Base-by-base conservation (phyloP, 192 early-diverging fungal species). In the Umbelopsis vinacea region DNA sequence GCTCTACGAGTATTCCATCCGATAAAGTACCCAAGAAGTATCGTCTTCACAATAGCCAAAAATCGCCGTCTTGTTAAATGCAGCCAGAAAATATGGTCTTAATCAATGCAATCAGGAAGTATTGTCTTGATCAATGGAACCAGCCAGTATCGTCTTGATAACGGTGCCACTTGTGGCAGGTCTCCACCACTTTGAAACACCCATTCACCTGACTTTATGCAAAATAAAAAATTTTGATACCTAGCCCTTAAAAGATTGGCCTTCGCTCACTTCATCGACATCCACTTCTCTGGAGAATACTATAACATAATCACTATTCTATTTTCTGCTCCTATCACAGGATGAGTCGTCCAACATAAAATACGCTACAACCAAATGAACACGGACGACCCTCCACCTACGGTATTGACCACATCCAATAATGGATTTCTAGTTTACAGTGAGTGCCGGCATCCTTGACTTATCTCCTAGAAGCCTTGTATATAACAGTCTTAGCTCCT, bases 131-230 rank as follows among this genome's bases (percentile, higher is more conserved):
- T n/a, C n/a, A n/a, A n/a, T n/a, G n/a, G n/a, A n/a, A n/a, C n/a
- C n/a, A n/a, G n/a, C n/a, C n/a, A n/a, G n/a, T n/a, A n/a, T n/a
- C n/a, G n/a, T n/a, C n/a, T n/a, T n/a, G n/a, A n/a, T n/a, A n/a
- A n/a, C n/a, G n/a, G n/a, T n/a, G n/a, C n/a, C n/a, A n/a, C n/a
- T n/a, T n/a, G n/a, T n/a, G n/a, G n/a, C n/a, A n/a, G n/a, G n/a
- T n/a, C n/a, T 22, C 53, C 53, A 54, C 53, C n/a, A 26, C n/a
- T 52, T 24, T 23, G 21, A 24, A 23, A 54, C 22, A 22, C n/a
- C n/a, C 14, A 24, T 26, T 26, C 53, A 54, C n/a, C 53, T 63
- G 57, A 63, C 57, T 63, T 63, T 63, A 54, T 54, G 53, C 53
- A 43, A 7, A 43, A 12, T 1, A 40, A 43, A 43, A 43, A 43